phyloP scores from a whole-genome alignment of 2,329 filamentous ascomycete species.

The Apiospora hydei region DNA sequence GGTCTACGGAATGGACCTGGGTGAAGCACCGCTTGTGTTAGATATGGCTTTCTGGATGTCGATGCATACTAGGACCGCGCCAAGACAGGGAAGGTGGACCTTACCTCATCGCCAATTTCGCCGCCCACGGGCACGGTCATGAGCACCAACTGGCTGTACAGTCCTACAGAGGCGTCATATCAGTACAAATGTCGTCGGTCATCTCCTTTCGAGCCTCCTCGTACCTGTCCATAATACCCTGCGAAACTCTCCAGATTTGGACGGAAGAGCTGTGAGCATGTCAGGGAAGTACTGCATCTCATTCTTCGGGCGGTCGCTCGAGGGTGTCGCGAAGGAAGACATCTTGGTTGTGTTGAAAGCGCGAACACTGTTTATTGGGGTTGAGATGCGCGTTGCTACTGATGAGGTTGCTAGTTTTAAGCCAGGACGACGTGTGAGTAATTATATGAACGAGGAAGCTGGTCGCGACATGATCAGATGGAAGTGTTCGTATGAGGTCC shows the following conservation, averaged over 20 bases:
- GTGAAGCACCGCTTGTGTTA: constrained; percentile 29
- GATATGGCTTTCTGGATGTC: no score
- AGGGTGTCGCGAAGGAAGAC: constrained; percentile 41
- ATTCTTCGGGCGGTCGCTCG: constrained; percentile 50
- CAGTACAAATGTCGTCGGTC: no score
- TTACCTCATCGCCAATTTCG: constrained; percentile 71
- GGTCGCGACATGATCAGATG: not conserved
- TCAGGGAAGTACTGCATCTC: constrained; percentile 69
- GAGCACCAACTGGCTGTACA: constrained; percentile 68
- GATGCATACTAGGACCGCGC: not conserved
- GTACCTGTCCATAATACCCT: constrained; percentile 65
- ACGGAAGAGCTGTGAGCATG: constrained; percentile 60
- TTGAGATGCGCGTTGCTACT: not conserved
- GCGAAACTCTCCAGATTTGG: constrained; percentile 63
- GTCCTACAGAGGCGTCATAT: constrained; percentile 42
- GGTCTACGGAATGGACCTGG: constrained; percentile 65
- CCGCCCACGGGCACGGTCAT: constrained; percentile 70
- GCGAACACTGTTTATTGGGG: not conserved
- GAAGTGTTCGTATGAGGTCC: not conserved
- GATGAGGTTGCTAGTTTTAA: no score
- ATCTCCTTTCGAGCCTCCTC: no score
- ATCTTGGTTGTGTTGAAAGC: constrained; percentile 33
- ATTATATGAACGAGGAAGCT: not conserved
- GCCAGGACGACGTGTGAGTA: not conserved
- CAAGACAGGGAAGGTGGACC: constrained; percentile 16